Percentiles rank a stretch among this genome's conserved stretches.
These are phyloP conservation scores for Daedalea quercina DNA, from an alignment of 768 basidiomycete species.

Conservation along the genomic window DNA sequence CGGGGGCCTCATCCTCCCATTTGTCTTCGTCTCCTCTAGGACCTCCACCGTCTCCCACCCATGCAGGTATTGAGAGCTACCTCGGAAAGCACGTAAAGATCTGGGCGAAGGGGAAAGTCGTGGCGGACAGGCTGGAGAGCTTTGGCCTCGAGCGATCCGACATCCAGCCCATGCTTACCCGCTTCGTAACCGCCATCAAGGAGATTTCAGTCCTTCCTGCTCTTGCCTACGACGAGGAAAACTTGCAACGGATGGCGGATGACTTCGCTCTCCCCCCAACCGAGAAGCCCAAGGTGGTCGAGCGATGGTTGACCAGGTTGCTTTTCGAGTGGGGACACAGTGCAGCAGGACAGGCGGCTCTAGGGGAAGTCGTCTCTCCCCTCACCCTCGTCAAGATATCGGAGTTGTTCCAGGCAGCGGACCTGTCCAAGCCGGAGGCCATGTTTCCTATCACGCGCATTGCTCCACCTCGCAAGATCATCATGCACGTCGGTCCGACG, in stretches of 20 bases:
- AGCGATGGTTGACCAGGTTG: conserved; percentile 43
- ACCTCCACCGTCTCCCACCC: no score
- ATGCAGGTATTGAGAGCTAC: background rate
- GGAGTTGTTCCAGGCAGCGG: conserved; percentile 29
- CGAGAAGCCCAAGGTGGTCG: conserved; percentile 24
- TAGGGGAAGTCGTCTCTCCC: conserved; percentile 22
- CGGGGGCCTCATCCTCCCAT: no score
- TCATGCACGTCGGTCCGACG: conserved; percentile 96
- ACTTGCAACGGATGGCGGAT: conserved; percentile 37
- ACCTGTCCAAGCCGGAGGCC: conserved; percentile 43
- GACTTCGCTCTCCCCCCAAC: conserved; percentile 22
- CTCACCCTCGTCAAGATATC: conserved; percentile 33
- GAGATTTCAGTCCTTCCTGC: conserved; percentile 11
- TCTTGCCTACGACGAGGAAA: conserved; percentile 26
- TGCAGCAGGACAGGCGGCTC: conserved; percentile 19
- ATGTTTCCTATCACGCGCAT: conserved; percentile 45
- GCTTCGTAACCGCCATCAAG: conserved; percentile 34
- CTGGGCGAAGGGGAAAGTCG: background rate
- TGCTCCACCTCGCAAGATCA: conserved; percentile 59
- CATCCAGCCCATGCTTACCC: conserved; percentile 32
- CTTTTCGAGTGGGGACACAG: conserved; percentile 52
- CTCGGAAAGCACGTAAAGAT: background rate
- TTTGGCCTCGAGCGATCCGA: conserved; percentile 44
- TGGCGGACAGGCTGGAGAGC: conserved; percentile 33
- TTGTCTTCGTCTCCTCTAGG: no score